Evolutionary conservation across 176 grass and related monocot species (phyloP).

Genomic region (Rhynchospora tenuis): DNA sequence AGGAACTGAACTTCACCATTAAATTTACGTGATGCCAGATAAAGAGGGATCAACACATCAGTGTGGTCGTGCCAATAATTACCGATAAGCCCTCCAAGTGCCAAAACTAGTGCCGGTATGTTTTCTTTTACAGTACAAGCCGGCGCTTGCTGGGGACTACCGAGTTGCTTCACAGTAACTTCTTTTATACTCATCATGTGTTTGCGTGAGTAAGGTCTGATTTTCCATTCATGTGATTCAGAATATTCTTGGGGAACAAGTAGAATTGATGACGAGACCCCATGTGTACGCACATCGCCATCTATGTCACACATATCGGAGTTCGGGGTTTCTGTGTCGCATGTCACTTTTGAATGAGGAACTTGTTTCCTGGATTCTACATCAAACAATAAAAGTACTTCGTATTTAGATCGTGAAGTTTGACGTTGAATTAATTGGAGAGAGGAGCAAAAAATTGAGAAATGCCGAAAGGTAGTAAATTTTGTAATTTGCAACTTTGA

Average conservation of each 20-base stretch:
- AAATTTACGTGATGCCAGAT: constrained; percentile 45
- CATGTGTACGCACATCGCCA: constrained; percentile 53
- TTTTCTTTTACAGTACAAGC: constrained; percentile 31
- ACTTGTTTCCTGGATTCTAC: constrained; percentile 20
- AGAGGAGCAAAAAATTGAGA: neutral
- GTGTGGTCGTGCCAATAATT: constrained; percentile 95
- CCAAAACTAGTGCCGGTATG: constrained; percentile 59
- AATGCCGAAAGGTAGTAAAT: neutral
- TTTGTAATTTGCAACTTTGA: neutral
- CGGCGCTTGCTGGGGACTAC: constrained; percentile 13
- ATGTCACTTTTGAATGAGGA: constrained; percentile 43
- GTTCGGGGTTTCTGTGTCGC: constrained; percentile 50
- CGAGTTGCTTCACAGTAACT: constrained; percentile 51
- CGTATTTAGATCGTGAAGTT: neutral
- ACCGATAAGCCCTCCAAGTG: constrained; percentile 66
- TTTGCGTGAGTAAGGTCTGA: constrained; percentile 60
- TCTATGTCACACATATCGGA: constrained; percentile 47
- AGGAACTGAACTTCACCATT: constrained; percentile 61
- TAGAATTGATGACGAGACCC: constrained; percentile 31
- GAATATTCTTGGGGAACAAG: constrained; percentile 38
- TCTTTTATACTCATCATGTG: constrained; percentile 37
- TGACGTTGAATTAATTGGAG: constrained; percentile 1
- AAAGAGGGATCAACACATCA: constrained; percentile 71
- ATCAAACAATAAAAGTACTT: constrained; percentile 12
- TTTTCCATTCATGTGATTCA: constrained; percentile 49